Evolutionary conservation across 1,284 basidiomycete species (phyloP), one percentile per base, ranked within the genome.

Genomic region (Boletus sp.): DNA sequence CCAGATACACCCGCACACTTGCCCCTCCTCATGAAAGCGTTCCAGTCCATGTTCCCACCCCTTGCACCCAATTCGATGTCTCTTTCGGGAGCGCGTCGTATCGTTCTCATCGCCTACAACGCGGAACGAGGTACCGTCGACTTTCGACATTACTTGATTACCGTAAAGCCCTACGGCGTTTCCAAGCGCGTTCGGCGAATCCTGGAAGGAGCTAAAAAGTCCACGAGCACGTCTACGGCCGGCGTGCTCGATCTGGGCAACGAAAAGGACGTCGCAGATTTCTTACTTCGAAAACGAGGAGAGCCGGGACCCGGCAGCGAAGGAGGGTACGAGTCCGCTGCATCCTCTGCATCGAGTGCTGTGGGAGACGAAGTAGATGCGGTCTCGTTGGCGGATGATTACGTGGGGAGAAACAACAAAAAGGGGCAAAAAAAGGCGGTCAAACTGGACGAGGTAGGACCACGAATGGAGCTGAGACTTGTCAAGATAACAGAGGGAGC

Each of bases 401-500:
- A 98, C 66, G 86, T 98, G 22, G 96, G 96, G 16, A 73, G 94
- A 61, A 95, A 94, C 52, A 97, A 97, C 67, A 85, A 84, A 62
- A 91, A 87, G 66, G 94, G 93, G 2, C 82, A 89, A 63, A 84
- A 90, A 69, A 82, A 93, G 54, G 95, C 96, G 3, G 91, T 99
- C 1, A 78, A 85, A 52, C 73, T 99, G 48, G 88, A 94, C 48
- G 96, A 99, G 71, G 84, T 98, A 43, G 96, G 96, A 0, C 96
- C 96, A 23, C 76, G 96, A 58, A 86, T 99, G 82, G 96, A 99
- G 69, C 71, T 98, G 56, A 80, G 81, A 57, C 74, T 99, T 54
- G 82, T 98, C 63, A 99, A 99, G 75, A 91, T 99, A 53, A 82
- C 86, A 16, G 94, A 97, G 68, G 94, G 94, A n/a, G 73, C 91